Base-by-base conservation (phyloP, 495 filamentous ascomycete species). In the Aspergillus baeticus region DNA sequence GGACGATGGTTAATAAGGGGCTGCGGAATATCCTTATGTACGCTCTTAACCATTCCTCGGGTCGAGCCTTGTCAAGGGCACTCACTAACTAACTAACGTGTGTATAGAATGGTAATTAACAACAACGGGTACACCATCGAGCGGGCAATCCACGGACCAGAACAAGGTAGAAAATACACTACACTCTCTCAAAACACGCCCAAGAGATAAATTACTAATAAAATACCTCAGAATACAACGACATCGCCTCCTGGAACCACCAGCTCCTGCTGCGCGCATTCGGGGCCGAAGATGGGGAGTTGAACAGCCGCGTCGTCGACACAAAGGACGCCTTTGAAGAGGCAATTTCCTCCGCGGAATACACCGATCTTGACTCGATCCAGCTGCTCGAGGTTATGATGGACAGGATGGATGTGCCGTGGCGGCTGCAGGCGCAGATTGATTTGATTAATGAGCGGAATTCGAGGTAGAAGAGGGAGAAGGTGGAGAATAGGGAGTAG, bases 71-170 rank as follows among this genome's bases (percentile, higher is more conserved):
- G n/a, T n/a, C n/a, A n/a, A n/a, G n/a, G n/a, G n/a, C n/a, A n/a
- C n/a, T n/a, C n/a, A n/a, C n/a, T n/a, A n/a, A 29, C 26, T 29
- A 29, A 29, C 26, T 29, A 8, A 29, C 8, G 4, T 29, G 41
- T 2, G 14, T 17, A 29, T n/a, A 47, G 44, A 47, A 47, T 55
- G 17, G 18, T 55, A 5, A 84, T 90, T 58, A 85, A 86, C 69
- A 90, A 90, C 60, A 81, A 84, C n/a, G 87, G 87, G 10, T 90
- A 82, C 70, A 89, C 87, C 2, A 89, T 89, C 59, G 87, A 91
- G 73, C 81, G 87, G 22, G 83, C 75, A 50, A 91, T 91, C 60
- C 86, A 91, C 67, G 87, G 87, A 42, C 81, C 86, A 72, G 72
- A 88, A n/a, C 82, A 79, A 33, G 48, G 48, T 51, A 38, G 2